Percentiles rank a stretch among this genome's conserved stretches.
Conservation (phyloP, 169 alveolate genomes). For the Plasmodium sp. region DNA sequence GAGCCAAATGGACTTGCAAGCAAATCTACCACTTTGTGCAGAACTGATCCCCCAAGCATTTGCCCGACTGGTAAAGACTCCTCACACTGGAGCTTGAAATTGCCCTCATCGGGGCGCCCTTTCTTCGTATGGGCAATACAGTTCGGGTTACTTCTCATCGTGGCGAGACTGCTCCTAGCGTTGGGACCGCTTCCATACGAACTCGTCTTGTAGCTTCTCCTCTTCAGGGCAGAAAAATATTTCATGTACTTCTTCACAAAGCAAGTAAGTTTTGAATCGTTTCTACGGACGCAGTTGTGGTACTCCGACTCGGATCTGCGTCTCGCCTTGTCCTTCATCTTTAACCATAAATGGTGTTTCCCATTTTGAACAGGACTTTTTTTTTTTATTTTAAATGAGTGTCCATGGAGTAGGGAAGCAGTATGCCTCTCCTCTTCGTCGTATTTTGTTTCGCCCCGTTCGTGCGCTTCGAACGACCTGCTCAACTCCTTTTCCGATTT, state of each 20-base stretch:
- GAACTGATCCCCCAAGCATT: not conserved
- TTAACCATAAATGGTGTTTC: constrained; percentile 37
- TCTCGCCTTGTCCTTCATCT: constrained; percentile 22
- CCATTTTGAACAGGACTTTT: not conserved
- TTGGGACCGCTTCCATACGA: not conserved
- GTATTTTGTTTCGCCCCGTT: not conserved
- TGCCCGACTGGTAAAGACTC: not conserved
- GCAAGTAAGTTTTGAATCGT: constrained; percentile 20
- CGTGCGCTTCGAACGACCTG: not conserved
- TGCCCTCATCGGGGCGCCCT: not conserved
- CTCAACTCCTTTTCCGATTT: not conserved
- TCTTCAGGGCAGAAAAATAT: constrained; percentile 31
- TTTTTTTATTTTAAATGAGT: not conserved
- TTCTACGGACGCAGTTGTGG: not conserved
- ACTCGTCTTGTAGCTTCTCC: constrained; percentile 2
- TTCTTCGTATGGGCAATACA: not conserved
- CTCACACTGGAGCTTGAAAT: not conserved
- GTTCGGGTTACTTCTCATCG: not conserved
- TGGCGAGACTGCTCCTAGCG: not conserved
- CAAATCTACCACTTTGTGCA: not conserved
- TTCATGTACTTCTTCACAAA: constrained; percentile 24
- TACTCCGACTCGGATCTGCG: constrained; percentile 31
- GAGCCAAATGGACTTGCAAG: not conserved
- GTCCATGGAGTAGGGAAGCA: not conserved
- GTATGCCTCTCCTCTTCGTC: not conserved